Evolutionary conservation across 2,329 filamentous ascomycete genomes (phyloP), one percentile per base, ranked within the genome.

Genomic region (Alternaria viburni): DNA sequence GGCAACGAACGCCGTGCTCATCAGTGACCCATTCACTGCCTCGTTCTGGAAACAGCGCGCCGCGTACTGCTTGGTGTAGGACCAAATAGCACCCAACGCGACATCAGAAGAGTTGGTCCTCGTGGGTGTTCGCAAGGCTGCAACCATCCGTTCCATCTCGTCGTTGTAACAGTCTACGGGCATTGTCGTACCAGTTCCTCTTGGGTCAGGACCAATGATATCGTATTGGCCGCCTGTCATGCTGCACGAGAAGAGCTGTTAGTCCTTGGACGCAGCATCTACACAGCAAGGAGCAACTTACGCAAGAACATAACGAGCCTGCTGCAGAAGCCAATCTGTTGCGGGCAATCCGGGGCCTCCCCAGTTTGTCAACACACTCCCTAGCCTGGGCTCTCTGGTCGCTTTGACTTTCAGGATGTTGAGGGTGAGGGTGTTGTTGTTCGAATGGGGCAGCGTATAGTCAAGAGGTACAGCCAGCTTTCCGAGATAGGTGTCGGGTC

Each of bases 201-300:
- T 41, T 8, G 36, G 36, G n/a, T 41, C 36, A 5, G 36, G 36
- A 6, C 36, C 36, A 9, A 41, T 41, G 5, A 41, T 41, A 2
- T 41, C 36, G 36, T 41, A 41, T 6, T 41, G 36, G 0, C n/a
- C 36, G 9, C 36, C 36, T 11, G 36, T 41, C 36, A 41, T 41
- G 36, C 36, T 41, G 15, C 15, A 2, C 8, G 4, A 41, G 32
- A 41, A n/a, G 9, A 17, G 8, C 6, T 3, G 9, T 41, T 41
- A 41, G n/a, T 1, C 0, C 4, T 0, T n/a, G 15, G 6, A 3
- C 4, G 15, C 8, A 17, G 15, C 32, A 4, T 6, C 4, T 5
- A n/a, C 4, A n/a, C 1, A 2, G 4, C 36, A 6, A 17, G 36
- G 1, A 17, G 36, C n/a, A 10, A 41, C 36, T 41, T 41, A 41